Evolutionary conservation across 208 protist species (phyloP).

Genomic region (Wallacemonas sp.): DNA sequence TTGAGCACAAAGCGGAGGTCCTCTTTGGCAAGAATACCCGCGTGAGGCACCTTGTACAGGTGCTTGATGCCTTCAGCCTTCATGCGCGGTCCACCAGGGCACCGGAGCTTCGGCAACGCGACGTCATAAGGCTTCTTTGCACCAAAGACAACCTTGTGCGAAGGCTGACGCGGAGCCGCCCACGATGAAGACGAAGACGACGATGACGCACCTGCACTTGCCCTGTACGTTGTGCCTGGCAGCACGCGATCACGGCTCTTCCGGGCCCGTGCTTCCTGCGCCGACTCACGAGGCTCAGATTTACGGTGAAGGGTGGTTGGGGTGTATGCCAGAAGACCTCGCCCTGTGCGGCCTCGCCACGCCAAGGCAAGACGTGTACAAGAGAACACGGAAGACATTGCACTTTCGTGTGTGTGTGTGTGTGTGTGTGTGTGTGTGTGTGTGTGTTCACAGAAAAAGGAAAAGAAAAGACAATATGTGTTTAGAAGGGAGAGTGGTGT

Average conservation of each 20-base stretch:
- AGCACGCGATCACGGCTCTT: not conserved
- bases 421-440: not conserved
- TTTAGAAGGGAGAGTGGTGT: too few relatives aligned
- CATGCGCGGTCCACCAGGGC: slow-evolving; percentile 81
- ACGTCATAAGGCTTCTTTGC: slow-evolving; percentile 1
- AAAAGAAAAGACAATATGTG: slow-evolving; percentile 25
- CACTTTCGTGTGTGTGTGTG: not conserved
- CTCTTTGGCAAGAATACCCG: slow-evolving; percentile 85
- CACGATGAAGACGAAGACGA: slow-evolving; percentile 8
- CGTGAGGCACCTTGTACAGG: slow-evolving; percentile 85
- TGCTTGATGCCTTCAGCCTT: slow-evolving; percentile 82
- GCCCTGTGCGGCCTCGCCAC: not conserved
- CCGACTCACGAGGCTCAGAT: slow-evolving; percentile 2
- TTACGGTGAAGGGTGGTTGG: not conserved
- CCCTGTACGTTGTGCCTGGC: slow-evolving; percentile 18
- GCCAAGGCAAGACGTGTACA: not conserved
- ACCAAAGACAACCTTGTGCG: slow-evolving; percentile 4
- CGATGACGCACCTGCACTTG: not conserved
- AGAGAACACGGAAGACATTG: not conserved
- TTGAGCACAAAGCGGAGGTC: slow-evolving; percentile 88
- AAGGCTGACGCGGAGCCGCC: too few relatives aligned
- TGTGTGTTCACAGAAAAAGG: slow-evolving; percentile 1
- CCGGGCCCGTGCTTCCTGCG: not conserved
- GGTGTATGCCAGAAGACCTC: slow-evolving; percentile 1
- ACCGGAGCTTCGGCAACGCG: slow-evolving; percentile 67